Evolutionary conservation across 2,329 filamentous ascomycete species (phyloP).

Genomic region (Talaromyces marneffei): DNA sequence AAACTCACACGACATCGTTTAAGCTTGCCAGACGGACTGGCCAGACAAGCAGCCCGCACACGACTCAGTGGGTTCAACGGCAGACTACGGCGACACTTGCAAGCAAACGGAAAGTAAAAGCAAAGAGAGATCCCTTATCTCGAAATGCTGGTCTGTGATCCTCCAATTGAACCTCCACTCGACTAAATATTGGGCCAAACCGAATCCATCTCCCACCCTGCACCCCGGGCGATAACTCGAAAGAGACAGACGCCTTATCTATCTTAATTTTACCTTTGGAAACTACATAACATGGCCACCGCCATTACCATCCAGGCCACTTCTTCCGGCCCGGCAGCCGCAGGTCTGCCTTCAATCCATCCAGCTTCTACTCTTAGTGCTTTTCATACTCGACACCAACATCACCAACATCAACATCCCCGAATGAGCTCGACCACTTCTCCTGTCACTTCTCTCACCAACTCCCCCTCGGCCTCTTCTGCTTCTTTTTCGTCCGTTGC

Average conservation of each 20-base stretch:
- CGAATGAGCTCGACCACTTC: slow-evolving; percentile 22
- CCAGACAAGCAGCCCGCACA: background rate
- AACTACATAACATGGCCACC: slow-evolving; percentile 28
- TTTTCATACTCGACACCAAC: slow-evolving; percentile 17
- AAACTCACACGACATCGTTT: background rate
- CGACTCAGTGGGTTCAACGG: background rate
- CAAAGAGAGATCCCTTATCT: background rate
- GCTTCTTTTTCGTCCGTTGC: slow-evolving; percentile 21
- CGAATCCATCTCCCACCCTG: background rate
- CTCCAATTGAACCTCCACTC: slow-evolving; percentile 6
- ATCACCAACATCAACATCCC: slow-evolving; percentile 4
- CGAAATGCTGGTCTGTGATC: background rate
- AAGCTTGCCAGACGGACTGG: background rate
- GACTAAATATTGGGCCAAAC: background rate
- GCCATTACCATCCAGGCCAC: slow-evolving; percentile 37
- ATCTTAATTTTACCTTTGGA: background rate
- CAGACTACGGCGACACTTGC: no score
- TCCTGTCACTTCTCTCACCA: slow-evolving; percentile 21
- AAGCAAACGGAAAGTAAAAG: background rate
- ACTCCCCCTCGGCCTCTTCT: slow-evolving; percentile 17
- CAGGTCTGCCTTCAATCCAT: slow-evolving; percentile 21
- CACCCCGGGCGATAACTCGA: background rate
- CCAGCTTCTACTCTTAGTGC: slow-evolving; percentile 22
- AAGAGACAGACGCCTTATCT: background rate
- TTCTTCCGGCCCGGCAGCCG: slow-evolving; percentile 24